Percentiles rank a stretch among this genome's conserved stretches.
phyloP scores from a whole-genome alignment of 495 filamentous ascomycete species.

The Aspergillus avenaceus region DNA sequence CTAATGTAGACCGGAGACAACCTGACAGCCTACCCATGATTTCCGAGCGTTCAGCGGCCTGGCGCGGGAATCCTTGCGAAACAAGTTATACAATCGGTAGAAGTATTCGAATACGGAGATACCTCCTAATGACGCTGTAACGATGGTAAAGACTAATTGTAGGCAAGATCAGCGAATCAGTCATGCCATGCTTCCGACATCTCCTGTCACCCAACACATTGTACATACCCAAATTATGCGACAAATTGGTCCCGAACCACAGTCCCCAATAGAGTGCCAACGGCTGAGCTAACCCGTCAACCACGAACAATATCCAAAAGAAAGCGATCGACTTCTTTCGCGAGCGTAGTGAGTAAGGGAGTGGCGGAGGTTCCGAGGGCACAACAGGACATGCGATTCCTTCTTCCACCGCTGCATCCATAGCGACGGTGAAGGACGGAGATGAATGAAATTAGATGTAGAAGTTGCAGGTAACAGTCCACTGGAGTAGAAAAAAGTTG shows the following conservation, averaged over 20 bases:
- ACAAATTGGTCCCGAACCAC: slow-evolving; percentile 51
- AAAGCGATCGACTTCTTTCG: slow-evolving; percentile 51
- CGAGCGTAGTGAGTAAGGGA: slow-evolving; percentile 53
- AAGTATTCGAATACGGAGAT: slow-evolving; percentile 59
- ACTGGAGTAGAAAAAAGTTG: not conserved
- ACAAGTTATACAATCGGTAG: slow-evolving; percentile 41
- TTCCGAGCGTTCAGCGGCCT: slow-evolving; percentile 50
- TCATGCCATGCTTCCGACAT: not conserved
- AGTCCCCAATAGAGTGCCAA: slow-evolving; percentile 54
- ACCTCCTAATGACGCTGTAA: slow-evolving; percentile 52
- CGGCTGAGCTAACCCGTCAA: slow-evolving; percentile 52
- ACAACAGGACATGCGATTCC: slow-evolving; percentile 16
- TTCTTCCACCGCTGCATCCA: slow-evolving; percentile 40
- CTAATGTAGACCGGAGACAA: not conserved
- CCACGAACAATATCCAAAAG: slow-evolving; percentile 55
- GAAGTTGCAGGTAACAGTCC: not conserved
- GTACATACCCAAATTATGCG: slow-evolving; percentile 49
- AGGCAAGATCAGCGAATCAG: slow-evolving; percentile 3
- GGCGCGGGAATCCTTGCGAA: slow-evolving; percentile 45
- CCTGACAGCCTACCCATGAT: slow-evolving; percentile 36
- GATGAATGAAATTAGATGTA: not conserved
- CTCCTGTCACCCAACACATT: not conserved
- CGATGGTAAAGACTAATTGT: slow-evolving; percentile 52
- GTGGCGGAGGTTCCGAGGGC: slow-evolving; percentile 42
- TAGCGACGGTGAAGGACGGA: slow-evolving; percentile 12